Evolutionary conservation across 2,329 filamentous ascomycete genomes (phyloP).

Genomic region (Gremmenia infestans): DNA sequence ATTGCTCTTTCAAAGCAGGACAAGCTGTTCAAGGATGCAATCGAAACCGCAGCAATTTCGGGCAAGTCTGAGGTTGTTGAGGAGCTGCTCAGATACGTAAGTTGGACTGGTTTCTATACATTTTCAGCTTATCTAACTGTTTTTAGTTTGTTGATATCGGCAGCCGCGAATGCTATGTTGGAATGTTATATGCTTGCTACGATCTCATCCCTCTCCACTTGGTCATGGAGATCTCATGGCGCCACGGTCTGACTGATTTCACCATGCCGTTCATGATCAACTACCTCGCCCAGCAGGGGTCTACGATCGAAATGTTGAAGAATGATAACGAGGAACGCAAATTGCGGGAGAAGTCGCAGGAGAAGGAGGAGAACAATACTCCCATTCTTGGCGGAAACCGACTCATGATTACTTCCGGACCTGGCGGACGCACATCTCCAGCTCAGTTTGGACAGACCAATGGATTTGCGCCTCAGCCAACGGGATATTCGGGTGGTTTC

Average conservation of each 20-base stretch:
- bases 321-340: constrained; percentile 96
- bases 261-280: constrained; percentile 99
- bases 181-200: constrained; percentile 98
- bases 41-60: constrained; percentile 93
- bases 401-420: constrained; percentile 93
- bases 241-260: constrained; percentile 88
- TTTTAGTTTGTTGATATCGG: constrained; percentile 95
- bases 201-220: constrained; percentile 91
- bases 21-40: constrained; percentile 98
- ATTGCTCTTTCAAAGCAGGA: constrained; percentile 97
- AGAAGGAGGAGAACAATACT: constrained; percentile 88
- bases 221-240: constrained; percentile 95
- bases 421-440: constrained; percentile 46
- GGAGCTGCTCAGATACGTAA: constrained; percentile 92
- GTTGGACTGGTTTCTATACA: constrained; percentile 40
- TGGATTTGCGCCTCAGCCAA: constrained; percentile 83
- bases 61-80: constrained; percentile 88
- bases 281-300: constrained; percentile 84
- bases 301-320: constrained; percentile 78
- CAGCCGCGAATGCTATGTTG: constrained; percentile 98
- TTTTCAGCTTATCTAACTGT: constrained; percentile 11
- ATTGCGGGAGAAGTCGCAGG: constrained; percentile 60
- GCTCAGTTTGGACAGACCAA: constrained; percentile 76
- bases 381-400: constrained; percentile 86
- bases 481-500: constrained; percentile 59